Evolutionary conservation across 164 flowering plant species (phyloP).

Genomic region (Nelumbo lutea): DNA sequence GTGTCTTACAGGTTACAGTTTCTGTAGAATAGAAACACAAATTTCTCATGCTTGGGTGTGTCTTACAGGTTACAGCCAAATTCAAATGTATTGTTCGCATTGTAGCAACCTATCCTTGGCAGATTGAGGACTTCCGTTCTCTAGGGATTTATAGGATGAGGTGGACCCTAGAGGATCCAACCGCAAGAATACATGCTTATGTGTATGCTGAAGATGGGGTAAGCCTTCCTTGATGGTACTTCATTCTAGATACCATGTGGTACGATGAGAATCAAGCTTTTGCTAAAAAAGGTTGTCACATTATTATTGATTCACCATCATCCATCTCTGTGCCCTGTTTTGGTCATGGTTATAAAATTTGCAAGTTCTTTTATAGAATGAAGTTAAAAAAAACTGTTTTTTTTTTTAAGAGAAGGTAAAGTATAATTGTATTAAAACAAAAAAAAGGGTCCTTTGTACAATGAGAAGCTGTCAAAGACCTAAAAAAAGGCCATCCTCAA

Average conservation of each 20-base stretch:
- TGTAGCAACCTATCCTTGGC: conserved; percentile 24
- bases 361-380: neutral
- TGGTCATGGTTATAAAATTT: neutral
- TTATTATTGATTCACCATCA: neutral
- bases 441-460: too few relatives aligned
- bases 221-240: conserved; percentile 8
- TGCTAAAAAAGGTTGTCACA: neutral
- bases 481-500: too few relatives aligned
- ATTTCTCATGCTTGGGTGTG: neutral
- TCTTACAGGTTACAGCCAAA: conserved; percentile 19
- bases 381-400: too few relatives aligned
- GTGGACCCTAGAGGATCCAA: conserved; percentile 78
- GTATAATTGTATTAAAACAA: too few relatives aligned
- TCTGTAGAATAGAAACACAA: too few relatives aligned
- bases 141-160: conserved; percentile 45
- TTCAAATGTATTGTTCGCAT: conserved; percentile 31
- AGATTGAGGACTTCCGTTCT: conserved; percentile 19
- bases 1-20: too few relatives aligned
- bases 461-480: too few relatives aligned
- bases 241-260: neutral
- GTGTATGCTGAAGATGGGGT: conserved; percentile 77
- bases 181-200: conserved; percentile 75
- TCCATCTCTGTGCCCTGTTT: neutral
- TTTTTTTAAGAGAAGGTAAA: too few relatives aligned
- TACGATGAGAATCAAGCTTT: neutral